Base-by-base conservation (phyloP, 1,284 basidiomycete species). In the Wallemia hederae region DNA sequence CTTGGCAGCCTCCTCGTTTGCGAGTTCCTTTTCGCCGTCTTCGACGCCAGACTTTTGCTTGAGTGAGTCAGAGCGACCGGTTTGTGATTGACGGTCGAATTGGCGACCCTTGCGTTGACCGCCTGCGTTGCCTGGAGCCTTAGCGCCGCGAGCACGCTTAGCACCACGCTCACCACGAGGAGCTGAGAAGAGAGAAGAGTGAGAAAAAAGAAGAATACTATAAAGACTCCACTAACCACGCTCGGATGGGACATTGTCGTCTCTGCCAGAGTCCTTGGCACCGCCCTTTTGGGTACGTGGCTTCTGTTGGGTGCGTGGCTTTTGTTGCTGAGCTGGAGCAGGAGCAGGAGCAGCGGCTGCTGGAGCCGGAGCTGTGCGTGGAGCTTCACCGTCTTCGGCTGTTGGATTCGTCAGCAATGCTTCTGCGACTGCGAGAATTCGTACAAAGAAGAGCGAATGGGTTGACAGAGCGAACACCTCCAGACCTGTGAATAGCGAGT, bases 31-130 rank as follows among this genome's bases (percentile, higher is more conserved):
- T 65, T 75, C 76, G 67, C 81, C 85, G 67, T 90, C 85, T 66
- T 87, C 84, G 62, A 83, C 85, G 65, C 88, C 88, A 70, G 85
- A 82, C 66, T 90, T 73, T 75, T 85, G 85, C 79, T 94, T 94
- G 66, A 88, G 83, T 56, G 84, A 82, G 73, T 94, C 89, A 70
- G 82, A 65, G 58, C 68, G 84, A 71, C 82, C 85, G 57, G 85
- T 86, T 67, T 77, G 78, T 67, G 82, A 85, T 73, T 89, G 86
- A 70, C 75, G 82, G 74, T 89, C 85, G 67, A 78, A 83, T 62
- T 75, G 73, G 69, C 83, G 81, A 63, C 82, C 81, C 62, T 81
- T 78, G 63, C 78, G 78, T 61, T 77, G 74, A 60, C 72, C 71
- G 62, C 68, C 70, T 64, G 74, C 72, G 62, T 70, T 66, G 62